Percentiles rank a stretch among this genome's conserved stretches.
phyloP scores from a whole-genome alignment of 305 asterid species.

The Salvia sclarea region DNA sequence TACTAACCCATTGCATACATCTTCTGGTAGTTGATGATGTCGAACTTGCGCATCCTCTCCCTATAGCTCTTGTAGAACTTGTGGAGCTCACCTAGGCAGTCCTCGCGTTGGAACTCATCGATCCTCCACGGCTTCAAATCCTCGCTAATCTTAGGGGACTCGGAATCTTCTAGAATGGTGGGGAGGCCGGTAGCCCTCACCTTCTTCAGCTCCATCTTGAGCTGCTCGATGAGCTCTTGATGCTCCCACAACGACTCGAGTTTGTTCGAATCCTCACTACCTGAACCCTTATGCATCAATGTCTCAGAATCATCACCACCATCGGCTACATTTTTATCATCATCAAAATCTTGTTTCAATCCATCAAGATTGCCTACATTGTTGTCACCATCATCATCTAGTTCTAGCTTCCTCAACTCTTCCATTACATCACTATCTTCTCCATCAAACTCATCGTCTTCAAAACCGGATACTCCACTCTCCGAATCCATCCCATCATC shows the following conservation, averaged over 20 bases:
- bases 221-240: slow-evolving; percentile 90
- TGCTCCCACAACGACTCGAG: slow-evolving; percentile 93
- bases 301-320: slow-evolving; percentile 36
- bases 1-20: slow-evolving; percentile 95
- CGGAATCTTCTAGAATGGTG: slow-evolving; percentile 93
- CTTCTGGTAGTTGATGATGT: slow-evolving; percentile 95
- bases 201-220: slow-evolving; percentile 81
- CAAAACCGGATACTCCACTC: slow-evolving; percentile 37
- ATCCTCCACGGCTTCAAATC: slow-evolving; percentile 96
- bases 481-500: slow-evolving; percentile 28
- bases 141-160: slow-evolving; percentile 65
- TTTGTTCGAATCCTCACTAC: slow-evolving; percentile 49
- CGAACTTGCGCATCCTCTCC: slow-evolving; percentile 86
- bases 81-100: slow-evolving; percentile 74
- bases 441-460: slow-evolving; percentile 39
- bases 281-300: slow-evolving; percentile 32
- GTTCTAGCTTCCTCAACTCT: slow-evolving; percentile 43
- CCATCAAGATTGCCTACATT: not conserved
- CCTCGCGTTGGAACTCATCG: slow-evolving; percentile 69
- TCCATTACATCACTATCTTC: slow-evolving; percentile 51
- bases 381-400: slow-evolving; percentile 9
- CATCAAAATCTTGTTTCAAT: slow-evolving; percentile 36
- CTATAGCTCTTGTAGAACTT: slow-evolving; percentile 76
- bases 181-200: slow-evolving; percentile 90
- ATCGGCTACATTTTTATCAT: slow-evolving; percentile 33